Evolutionary conservation across 73 alveolate species (phyloP).

Genomic region (Paramecium sonneborni): DNA sequence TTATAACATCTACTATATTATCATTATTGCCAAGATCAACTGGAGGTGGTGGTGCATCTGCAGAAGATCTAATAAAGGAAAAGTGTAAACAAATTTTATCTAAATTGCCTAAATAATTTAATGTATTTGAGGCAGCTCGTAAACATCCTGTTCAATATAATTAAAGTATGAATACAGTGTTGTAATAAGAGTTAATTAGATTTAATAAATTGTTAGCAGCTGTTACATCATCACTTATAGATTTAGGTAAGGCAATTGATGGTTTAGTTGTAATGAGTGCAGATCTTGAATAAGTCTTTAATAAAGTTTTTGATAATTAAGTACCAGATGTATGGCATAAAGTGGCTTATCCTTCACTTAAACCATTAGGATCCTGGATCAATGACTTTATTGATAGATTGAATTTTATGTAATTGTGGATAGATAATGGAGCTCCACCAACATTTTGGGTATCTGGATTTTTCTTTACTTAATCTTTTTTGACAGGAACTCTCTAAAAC

Average conservation of each 20-base stretch:
- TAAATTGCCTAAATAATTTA: slow-evolving; percentile 92
- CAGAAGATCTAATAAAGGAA: slow-evolving; percentile 94
- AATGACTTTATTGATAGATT: slow-evolving; percentile 97
- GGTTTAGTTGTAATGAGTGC: slow-evolving; percentile 96
- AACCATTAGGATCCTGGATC: slow-evolving; percentile 99
- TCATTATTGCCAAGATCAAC: slow-evolving; percentile 95
- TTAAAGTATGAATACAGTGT: slow-evolving; percentile 97
- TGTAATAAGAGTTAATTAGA: slow-evolving; percentile 95
- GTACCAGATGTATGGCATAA: slow-evolving; percentile 91
- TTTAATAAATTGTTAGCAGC: slow-evolving; percentile 90
- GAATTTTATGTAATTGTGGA: slow-evolving; percentile 98
- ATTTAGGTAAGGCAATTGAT: slow-evolving; percentile 95
- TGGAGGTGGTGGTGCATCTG: slow-evolving; percentile 94
- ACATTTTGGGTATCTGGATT: slow-evolving; percentile 99
- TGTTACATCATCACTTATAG: slow-evolving; percentile 83
- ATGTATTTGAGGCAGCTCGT: slow-evolving; percentile 90
- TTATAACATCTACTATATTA: slow-evolving; percentile 84
- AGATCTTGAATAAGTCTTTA: slow-evolving; percentile 90
- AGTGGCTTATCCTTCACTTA: slow-evolving; percentile 97
- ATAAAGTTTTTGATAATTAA: slow-evolving; percentile 92
- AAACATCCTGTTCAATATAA: slow-evolving; percentile 95
- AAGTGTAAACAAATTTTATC: slow-evolving; percentile 86
- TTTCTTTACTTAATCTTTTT: slow-evolving; percentile 99
- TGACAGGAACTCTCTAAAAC: slow-evolving; percentile 98
- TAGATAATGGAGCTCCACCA: slow-evolving; percentile 98